Base-by-base conservation (phyloP, 163 green algal species). In the Scenedesmus sp. region DNA sequence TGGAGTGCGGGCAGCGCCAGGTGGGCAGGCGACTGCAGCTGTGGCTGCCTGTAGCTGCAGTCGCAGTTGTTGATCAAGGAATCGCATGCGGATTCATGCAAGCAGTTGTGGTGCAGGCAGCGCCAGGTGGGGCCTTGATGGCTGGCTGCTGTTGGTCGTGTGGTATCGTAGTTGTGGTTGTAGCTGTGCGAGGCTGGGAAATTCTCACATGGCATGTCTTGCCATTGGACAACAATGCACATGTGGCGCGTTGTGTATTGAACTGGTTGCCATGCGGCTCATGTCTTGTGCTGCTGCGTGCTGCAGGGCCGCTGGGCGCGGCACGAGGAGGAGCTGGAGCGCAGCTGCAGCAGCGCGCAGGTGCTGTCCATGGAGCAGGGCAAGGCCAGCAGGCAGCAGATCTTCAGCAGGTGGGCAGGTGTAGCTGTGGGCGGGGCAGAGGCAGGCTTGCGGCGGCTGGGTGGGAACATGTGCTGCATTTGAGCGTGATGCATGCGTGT, bases 331-430 rank as follows among this genome's bases (percentile, higher is more conserved):
- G 81, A 92, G 88, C 88, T 92, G 10, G 88, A 84, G 55, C 34
- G 18, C 15, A 79, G 34, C 1, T 10, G 20, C 15, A 20, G 34
- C 83, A 81, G 26, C 16, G 73, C 82, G 66, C 77, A 88, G 79
- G 85, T 62, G 57, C 86, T 96, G 77, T 95, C 94, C 26, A 90
- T 92, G 70, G 93, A 96, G 67, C 94, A 97, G 93, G 94, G 92
- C 62, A 60, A 89, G 23, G 95, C 94, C 1, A 91, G 92, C 84
- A 94, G 94, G 91, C 92, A 93, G 1, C 96, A 98, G 94, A 97
- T 98, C 90, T 98, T 98, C 93, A 94, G 94, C 76, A 91, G 90
- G n/a, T 92, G 79, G 34, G 34, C 34, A 46, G 56, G 74, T 13
- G 16, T 70, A 70, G 13, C 10, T 12, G 10, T 70, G 10, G 62